A percentile compares a stretch with the other conserved stretches of the same genome.
phyloP scores from a whole-genome alignment of 768 basidiomycete genomes.

The Kwoniella sp. region DNA sequence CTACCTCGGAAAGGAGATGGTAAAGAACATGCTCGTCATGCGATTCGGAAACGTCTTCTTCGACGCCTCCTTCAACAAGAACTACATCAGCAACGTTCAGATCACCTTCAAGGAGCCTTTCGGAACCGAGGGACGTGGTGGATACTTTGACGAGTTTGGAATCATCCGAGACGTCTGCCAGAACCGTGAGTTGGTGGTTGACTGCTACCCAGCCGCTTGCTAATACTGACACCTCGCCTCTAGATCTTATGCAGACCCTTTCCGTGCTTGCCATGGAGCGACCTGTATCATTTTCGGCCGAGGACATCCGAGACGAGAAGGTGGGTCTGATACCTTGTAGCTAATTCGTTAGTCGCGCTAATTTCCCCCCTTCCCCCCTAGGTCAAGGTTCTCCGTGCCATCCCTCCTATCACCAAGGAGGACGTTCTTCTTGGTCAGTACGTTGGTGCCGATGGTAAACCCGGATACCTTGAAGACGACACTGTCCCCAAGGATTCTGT shows the following conservation, averaged over 20 bases:
- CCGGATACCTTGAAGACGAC: slow-evolving; percentile 97
- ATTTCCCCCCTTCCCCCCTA: slow-evolving; percentile 44
- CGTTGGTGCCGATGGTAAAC: slow-evolving; percentile 67
- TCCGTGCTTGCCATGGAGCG: slow-evolving; percentile 96
- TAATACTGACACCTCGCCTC: slow-evolving; percentile 18
- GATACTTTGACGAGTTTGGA: slow-evolving; percentile 99
- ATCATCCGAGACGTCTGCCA: slow-evolving; percentile 97
- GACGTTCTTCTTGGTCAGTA: slow-evolving; percentile 95
- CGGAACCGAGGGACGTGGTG: slow-evolving; percentile 99
- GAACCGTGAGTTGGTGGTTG: slow-evolving; percentile 69
- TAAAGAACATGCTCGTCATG: slow-evolving; percentile 93
- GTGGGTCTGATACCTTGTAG: slow-evolving; percentile 51
- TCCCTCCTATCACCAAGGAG: slow-evolving; percentile 68
- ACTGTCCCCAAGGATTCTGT: slow-evolving; percentile 87
- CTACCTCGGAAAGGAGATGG: slow-evolving; percentile 99
- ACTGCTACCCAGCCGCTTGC: too few relatives aligned
- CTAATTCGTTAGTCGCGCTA: background rate
- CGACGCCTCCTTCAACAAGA: slow-evolving; percentile 88
- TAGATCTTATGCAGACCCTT: slow-evolving; percentile 91
- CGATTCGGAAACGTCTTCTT: slow-evolving; percentile 92
- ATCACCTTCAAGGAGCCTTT: slow-evolving; percentile 99
- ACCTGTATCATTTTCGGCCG: slow-evolving; percentile 92
- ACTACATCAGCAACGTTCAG: slow-evolving; percentile 92
- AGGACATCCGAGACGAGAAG: slow-evolving; percentile 99
- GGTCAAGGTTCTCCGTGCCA: slow-evolving; percentile 94